Conservation (phyloP, 129 eudicot species). For the Silybum marianum region DNA sequence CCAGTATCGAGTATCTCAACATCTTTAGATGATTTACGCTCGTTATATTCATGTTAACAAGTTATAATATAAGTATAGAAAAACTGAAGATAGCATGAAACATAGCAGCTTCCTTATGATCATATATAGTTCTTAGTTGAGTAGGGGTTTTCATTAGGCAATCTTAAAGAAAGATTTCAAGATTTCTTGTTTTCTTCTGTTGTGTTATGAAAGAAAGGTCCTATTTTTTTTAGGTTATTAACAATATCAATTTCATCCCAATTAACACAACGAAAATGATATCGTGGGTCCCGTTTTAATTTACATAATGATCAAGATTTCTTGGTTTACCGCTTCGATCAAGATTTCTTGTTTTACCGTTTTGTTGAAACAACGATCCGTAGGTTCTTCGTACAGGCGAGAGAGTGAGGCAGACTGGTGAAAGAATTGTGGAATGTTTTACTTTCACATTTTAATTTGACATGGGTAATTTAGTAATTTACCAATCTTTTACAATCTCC, state of each 20-base stretch:
- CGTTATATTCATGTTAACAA: not conserved
- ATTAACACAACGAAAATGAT: constrained; percentile 18
- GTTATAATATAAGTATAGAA: constrained; percentile 31
- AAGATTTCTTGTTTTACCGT: not conserved
- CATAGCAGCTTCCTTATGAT: constrained; percentile 22
- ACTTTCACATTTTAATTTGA: not conserved
- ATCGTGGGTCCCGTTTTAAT: constrained; percentile 22
- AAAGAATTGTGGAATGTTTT: not conserved
- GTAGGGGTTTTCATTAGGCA: constrained; percentile 33
- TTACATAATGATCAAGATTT: constrained; percentile 16
- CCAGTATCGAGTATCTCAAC: constrained; percentile 23
- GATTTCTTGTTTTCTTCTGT: constrained; percentile 2
- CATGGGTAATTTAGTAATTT: not conserved
- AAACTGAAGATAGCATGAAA: constrained; percentile 13
- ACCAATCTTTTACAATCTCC: not conserved
- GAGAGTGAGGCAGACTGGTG: not conserved
- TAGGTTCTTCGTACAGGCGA: not conserved
- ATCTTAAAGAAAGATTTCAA: constrained; percentile 49
- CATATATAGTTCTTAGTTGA: constrained; percentile 41
- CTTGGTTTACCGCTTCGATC: not conserved
- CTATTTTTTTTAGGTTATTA: constrained; percentile 9
- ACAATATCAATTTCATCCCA: not conserved
- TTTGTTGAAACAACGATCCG: not conserved
- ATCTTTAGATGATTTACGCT: constrained; percentile 10
- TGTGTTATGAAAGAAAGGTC: constrained; percentile 31